Evolutionary conservation across 2,329 filamentous ascomycete species (phyloP), one percentile per base, ranked within the genome.

Genomic region (Aspergillus sp.): DNA sequence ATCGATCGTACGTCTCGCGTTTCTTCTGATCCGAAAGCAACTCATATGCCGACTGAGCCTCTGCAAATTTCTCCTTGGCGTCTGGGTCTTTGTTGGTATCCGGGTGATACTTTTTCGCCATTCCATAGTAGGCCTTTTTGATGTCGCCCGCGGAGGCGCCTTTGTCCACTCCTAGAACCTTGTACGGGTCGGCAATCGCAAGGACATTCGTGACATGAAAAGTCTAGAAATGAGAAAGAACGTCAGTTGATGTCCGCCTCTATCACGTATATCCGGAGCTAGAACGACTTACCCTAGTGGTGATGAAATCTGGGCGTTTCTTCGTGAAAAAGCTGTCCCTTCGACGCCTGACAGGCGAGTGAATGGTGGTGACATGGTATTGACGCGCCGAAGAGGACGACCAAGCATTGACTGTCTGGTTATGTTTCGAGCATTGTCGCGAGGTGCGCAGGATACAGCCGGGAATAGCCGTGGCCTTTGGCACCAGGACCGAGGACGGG

Each of bases 81-180:
- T 83, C 85, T 3, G 91, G 78, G 69, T 98, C 95, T 77, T 98
- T 98, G 83, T 98, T 99, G 41, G 95, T 98, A 76, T 99, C 95
- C 8, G 95, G 95, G 72, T 99, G 95, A 76, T 88, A 99, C 74
- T 98, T 99, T 80, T 99, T 99, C 22, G 95, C 95, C 62, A 98
- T 83, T 54, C 93, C 92, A 76, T 99, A 99, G 82, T 99, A 99
- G 3, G 95, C 93, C 78, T 97, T 98, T 77, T 99, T 99, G 76
- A 99, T 98, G 41, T 98, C 94, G 62, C 87, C 83, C 3, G 92
- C 82, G 1, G 91, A 89, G n/a, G 95, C 92, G 64, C 80, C 85
- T 76, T 94, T 96, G 71, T 83, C 83, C 31, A 99, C 92, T 15
- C 95, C 95, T 30, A 99, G 88, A 4, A 91, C 85, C 67, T 88